Evolutionary conservation across 140 eudicot species (phyloP), one percentile per base, ranked within the genome.

Genomic region (Ambrosia hybrid): DNA sequence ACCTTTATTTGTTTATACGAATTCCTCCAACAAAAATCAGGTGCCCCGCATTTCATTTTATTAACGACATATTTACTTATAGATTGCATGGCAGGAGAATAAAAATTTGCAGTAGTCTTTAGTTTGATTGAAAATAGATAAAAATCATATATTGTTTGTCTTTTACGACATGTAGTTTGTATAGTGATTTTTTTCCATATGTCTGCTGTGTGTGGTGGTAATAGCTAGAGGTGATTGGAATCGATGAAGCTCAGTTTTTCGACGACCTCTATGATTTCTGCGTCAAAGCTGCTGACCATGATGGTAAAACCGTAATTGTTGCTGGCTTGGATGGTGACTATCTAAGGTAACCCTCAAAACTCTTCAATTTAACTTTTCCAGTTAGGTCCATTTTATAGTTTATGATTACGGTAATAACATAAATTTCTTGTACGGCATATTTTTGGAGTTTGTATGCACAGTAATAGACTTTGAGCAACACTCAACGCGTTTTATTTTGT

Each of bases 311-410:
- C 37, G 82, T 94, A 68, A 86, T 94, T 74, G 92, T 94, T 79
- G 99, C 99, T 85, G 99, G 99, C 63, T 79, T 94, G 72, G 99
- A 94, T 74, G 99, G 99, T 62, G 99, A 94, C 75, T 94, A 91
- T 81, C 55, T 94, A 75, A 83, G 99, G 99, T 94, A 80, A 36
- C 39, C 38, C 38, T 58, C 5, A 41, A 41, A 58, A 48, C 0
- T n/a, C 70, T 34, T 36, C 6, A 26, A 2, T 33, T 49, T n/a
- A 1, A 5, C 7, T 3, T 46, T 30, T 60, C 10, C 15, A 26
- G 16, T 60, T 3, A 21, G 30, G 30, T 21, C 30, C n/a, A n/a
- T n/a, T n/a, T n/a, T n/a, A n/a, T n/a, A n/a, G 1, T 0, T 21
- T 21, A 21, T 21, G 30, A 21, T 21, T 21, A 21, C 30, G n/a